Conservation (phyloP, 208 protist species). For the Blechomonas ayalai region DNA sequence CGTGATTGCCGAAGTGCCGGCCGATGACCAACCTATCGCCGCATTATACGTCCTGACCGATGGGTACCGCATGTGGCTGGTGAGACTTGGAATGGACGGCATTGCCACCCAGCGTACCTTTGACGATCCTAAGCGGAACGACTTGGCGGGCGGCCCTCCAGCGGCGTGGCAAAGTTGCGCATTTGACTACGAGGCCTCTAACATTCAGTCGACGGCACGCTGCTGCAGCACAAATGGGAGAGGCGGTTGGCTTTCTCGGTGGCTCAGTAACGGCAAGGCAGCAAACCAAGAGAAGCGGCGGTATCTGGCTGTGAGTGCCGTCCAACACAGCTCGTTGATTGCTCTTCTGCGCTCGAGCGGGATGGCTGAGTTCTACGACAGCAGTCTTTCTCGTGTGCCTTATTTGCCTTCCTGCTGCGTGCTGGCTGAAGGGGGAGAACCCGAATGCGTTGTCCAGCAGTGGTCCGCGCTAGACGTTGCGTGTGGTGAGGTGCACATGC, state of each 20-base stretch:
- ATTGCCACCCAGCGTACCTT: constrained; percentile 13
- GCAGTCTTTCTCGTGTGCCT: constrained; percentile 11
- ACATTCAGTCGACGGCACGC: too few species aligned
- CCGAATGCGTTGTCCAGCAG: constrained; percentile 2
- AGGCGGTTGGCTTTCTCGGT: background rate
- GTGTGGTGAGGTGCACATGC: constrained; percentile 32
- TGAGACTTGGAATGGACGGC: constrained; percentile 44
- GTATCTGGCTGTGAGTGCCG: constrained; percentile 50
- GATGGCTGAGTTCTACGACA: constrained; percentile 52
- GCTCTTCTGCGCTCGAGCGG: constrained; percentile 58
- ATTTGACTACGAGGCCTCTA: too few species aligned
- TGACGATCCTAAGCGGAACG: constrained; percentile 11
- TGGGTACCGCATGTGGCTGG: constrained; percentile 50
- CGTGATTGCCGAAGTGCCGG: constrained; percentile 32
- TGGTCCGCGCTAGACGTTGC: constrained; percentile 8
- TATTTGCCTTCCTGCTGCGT: constrained; percentile 30
- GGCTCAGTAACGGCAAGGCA: background rate
- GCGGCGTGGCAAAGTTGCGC: too few species aligned
- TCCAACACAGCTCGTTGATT: constrained; percentile 48
- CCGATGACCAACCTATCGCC: background rate
- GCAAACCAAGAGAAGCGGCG: constrained; percentile 8
- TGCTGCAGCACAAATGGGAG: background rate
- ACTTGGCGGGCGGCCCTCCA: background rate
- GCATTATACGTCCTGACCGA: constrained; percentile 50
- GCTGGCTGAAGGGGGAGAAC: constrained; percentile 1